Conservation (phyloP, 129 eudicot species). For the Flaveria ramosissima region DNA sequence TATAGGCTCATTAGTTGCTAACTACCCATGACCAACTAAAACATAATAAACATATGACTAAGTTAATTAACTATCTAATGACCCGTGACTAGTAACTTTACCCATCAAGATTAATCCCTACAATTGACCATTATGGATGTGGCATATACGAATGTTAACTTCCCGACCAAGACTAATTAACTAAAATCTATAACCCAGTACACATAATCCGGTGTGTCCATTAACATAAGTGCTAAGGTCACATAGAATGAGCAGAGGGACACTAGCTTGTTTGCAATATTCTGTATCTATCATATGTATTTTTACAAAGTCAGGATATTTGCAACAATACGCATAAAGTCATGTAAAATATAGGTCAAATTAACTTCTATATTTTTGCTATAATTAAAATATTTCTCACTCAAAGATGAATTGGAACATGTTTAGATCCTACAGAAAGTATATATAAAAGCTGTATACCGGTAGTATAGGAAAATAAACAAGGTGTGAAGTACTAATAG, state of each 20-base stretch:
- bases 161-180: neutral
- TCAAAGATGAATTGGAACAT: neutral
- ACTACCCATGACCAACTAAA: too few species aligned
- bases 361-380: neutral
- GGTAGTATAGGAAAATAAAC: neutral
- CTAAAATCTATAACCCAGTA: neutral
- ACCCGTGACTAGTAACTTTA: too few species aligned
- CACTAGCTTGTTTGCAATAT: neutral
- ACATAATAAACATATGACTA: too few species aligned
- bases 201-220: neutral
- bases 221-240: neutral
- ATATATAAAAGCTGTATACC: neutral
- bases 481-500: neutral
- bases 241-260: neutral
- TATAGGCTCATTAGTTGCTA: too few species aligned
- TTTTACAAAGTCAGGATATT: neutral
- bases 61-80: too few species aligned
- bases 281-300: too few species aligned
- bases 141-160: neutral
- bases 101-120: too few species aligned
- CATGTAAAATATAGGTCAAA: neutral
- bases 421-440: neutral
- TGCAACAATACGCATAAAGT: neutral
- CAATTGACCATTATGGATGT: neutral
- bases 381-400: neutral